phyloP scores from a whole-genome alignment of 148 eudicot species.

The Dysphania ambrosioides region DNA sequence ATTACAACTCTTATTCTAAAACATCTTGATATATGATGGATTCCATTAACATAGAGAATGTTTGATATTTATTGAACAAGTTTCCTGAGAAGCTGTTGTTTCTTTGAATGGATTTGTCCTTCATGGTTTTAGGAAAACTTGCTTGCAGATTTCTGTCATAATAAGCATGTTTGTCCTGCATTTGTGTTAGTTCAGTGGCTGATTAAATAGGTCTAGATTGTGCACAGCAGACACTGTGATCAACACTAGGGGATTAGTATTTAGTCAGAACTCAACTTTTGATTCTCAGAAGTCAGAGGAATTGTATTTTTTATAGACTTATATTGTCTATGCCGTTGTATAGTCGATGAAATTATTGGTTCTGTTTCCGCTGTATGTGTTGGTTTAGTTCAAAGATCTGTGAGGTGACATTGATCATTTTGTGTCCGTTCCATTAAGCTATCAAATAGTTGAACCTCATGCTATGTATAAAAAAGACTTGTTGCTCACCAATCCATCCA shows the following conservation, averaged over 20 bases:
- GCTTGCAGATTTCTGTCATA: too few species aligned
- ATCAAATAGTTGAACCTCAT: background rate
- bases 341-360: too few species aligned
- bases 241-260: too few species aligned
- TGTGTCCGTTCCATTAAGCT: background rate
- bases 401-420: background rate
- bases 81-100: background rate
- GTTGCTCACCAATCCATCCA: too few species aligned
- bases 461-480: too few species aligned
- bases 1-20: background rate
- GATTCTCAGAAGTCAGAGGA: too few species aligned
- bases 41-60: background rate
- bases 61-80: background rate
- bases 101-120: background rate
- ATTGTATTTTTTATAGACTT: too few species aligned
- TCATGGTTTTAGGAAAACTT: background rate
- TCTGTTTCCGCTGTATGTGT: background rate
- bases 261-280: too few species aligned
- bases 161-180: background rate
- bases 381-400: background rate
- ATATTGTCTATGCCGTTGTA: too few species aligned
- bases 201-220: too few species aligned
- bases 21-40: background rate
- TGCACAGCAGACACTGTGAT: background rate
- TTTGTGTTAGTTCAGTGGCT: background rate